Conservation (phyloP, 129 eudicot species). For the Chrysanthemum makinoi region DNA sequence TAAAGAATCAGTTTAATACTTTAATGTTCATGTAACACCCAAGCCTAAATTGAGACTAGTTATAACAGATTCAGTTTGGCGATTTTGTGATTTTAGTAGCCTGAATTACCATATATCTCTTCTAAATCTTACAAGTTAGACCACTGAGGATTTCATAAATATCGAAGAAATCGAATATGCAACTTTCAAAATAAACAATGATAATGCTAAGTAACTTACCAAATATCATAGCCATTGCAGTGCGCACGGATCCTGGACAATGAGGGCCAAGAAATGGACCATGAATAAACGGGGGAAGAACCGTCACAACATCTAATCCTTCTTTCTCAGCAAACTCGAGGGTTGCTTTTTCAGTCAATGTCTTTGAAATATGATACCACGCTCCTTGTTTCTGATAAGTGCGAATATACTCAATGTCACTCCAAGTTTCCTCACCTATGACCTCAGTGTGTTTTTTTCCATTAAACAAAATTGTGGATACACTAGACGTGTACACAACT, state of each 20-base stretch:
- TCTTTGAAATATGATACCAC: conserved; percentile 37
- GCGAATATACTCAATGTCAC: conserved; percentile 34
- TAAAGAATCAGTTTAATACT: no score
- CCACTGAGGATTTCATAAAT: no score
- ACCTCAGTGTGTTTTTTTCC: background rate
- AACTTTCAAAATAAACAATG: no score
- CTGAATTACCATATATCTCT: no score
- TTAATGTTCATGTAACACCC: no score
- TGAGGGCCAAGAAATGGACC: conserved; percentile 55
- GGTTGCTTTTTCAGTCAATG: conserved; percentile 41
- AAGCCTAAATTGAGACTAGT: no score
- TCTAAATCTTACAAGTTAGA: no score
- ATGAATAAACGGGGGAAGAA: conserved; percentile 39
- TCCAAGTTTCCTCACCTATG: conserved; percentile 49
- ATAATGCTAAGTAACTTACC: conserved; percentile 28
- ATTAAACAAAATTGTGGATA: conserved; percentile 21
- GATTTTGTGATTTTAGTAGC: no score
- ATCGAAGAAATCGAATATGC: no score
- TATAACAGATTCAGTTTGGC: no score
- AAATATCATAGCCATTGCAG: conserved; percentile 43
- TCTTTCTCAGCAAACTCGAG: conserved; percentile 44
- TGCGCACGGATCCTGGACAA: conserved; percentile 35
- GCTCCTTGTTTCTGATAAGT: conserved; percentile 1
- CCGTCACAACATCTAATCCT: conserved; percentile 47
- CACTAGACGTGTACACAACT: conserved; percentile 52